phyloP scores from a whole-genome alignment of 192 early-diverging fungal species.

The Linnemannia schmuckeri region DNA sequence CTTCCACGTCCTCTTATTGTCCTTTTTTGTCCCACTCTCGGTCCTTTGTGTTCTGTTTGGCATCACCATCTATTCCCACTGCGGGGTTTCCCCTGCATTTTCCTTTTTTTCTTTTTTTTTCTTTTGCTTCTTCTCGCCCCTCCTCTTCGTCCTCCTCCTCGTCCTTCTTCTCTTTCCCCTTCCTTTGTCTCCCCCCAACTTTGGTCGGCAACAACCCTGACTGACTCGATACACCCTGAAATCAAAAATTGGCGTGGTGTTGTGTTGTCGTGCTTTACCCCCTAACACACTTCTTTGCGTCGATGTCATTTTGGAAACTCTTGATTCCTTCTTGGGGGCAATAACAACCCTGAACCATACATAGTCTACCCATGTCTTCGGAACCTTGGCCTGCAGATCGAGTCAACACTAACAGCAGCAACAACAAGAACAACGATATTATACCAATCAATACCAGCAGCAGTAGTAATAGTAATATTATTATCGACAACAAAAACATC shows the following conservation, averaged over 20 bases:
- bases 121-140: not conserved
- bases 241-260: not conserved
- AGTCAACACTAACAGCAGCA: not conserved
- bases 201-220: not conserved
- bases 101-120: slow-evolving; percentile 4
- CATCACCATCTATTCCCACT: slow-evolving; percentile 11
- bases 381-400: not conserved
- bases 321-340: not conserved
- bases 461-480: not conserved
- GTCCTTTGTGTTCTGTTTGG: slow-evolving; percentile 1
- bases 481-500: too few relatives aligned
- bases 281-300: not conserved
- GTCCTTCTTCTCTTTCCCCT: not conserved
- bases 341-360: slow-evolving; percentile 3
- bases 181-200: not conserved
- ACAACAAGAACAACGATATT: not conserved
- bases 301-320: slow-evolving; percentile 1
- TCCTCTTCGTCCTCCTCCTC: not conserved
- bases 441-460: not conserved
- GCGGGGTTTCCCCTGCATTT: slow-evolving; percentile 15
- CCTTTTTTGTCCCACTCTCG: not conserved
- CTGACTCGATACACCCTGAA: not conserved
- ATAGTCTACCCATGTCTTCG: slow-evolving; percentile 1
- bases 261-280: not conserved
- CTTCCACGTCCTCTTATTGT: not conserved